Percentiles rank a stretch among this genome's conserved stretches.
phyloP scores from a whole-genome alignment of 306 rosid species.

The Prunus armeniaca region DNA sequence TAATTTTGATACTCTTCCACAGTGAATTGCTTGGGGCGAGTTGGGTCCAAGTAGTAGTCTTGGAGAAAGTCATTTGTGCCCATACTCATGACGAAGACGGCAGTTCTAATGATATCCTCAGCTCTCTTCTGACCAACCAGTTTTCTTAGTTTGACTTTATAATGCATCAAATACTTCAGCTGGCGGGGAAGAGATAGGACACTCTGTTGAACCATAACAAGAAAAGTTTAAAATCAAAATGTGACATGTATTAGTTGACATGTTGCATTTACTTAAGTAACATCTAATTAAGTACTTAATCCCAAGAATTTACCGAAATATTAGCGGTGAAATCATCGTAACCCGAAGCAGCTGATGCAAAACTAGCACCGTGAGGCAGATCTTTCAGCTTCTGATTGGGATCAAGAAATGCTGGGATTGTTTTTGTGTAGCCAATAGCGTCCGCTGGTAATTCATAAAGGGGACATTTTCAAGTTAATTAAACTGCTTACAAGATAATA shows the following conservation, averaged over 20 bases:
- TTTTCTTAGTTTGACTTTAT: slow-evolving; percentile 43
- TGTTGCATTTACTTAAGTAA: too few relatives aligned
- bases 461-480: not conserved
- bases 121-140: slow-evolving; percentile 45
- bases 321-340: slow-evolving; percentile 74
- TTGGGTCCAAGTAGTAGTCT: slow-evolving; percentile 63
- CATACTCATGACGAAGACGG: slow-evolving; percentile 51
- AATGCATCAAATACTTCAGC: slow-evolving; percentile 61
- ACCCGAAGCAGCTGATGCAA: slow-evolving; percentile 83
- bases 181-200: slow-evolving; percentile 55
- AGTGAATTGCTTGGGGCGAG: slow-evolving; percentile 56
- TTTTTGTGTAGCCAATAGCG: slow-evolving; percentile 47
- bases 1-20: slow-evolving; percentile 41
- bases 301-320: slow-evolving; percentile 40
- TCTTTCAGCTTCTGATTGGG: slow-evolving; percentile 45
- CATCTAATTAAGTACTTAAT: not conserved
- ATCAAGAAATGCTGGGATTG: slow-evolving; percentile 67
- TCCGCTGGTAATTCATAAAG: slow-evolving; percentile 45
- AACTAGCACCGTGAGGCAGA: slow-evolving; percentile 67
- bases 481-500: not conserved
- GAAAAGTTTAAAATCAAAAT: not conserved
- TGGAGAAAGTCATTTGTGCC: slow-evolving; percentile 78
- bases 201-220: slow-evolving; percentile 40
- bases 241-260: not conserved
- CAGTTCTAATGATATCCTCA: slow-evolving; percentile 44